Base-by-base conservation (phyloP, 176 grass and related monocot genomes). In the Dendrocalamus sinicus region DNA sequence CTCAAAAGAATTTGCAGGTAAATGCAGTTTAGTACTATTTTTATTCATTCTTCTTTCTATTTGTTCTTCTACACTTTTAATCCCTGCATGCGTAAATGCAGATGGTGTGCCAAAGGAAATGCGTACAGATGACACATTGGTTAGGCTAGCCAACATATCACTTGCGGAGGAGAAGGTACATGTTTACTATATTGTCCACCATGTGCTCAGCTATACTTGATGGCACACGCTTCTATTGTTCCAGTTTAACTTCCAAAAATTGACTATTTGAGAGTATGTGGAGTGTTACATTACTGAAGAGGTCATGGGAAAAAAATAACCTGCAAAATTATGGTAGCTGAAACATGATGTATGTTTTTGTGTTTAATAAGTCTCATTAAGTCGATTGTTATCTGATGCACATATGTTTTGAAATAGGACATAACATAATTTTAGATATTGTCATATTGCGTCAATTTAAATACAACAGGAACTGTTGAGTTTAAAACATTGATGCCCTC, bases 31-130 rank as follows among this genome's bases (percentile, higher is more conserved):
- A 83, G 46, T 87, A 23, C 30, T 70, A 28, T 23, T 60, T 85
- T 63, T 78, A 26, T 76, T 44, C 75, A 70, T 71, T 83, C 50
- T 78, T 20, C 47, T 93, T 41, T 87, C 35, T 78, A 69, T 15
- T 83, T 83, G 11, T 55, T 52, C 23, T 67, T 63, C 58, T 76
- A 47, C 50, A 89, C 66, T 80, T 79, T 76, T 86, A 80, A 88
- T 65, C 5, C 82, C n/a, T 20, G 10, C 73, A 61, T 81, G 74
- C 72, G 77, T 77, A 67, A 82, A 84, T 79, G 52, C 85, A 99
- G 97, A 99, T 96, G 97, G 97, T 4, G 94, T 99, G 61, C 97
- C 97, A 44, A 99, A 90, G 87, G 97, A 99, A 92, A 77, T 92
- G 43, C 94, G 92, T 48, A 83, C 84, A 16, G 97, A 99, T 88